Evolutionary conservation across 306 rosid species (phyloP).

Genomic region (Glycine tomentella): DNA sequence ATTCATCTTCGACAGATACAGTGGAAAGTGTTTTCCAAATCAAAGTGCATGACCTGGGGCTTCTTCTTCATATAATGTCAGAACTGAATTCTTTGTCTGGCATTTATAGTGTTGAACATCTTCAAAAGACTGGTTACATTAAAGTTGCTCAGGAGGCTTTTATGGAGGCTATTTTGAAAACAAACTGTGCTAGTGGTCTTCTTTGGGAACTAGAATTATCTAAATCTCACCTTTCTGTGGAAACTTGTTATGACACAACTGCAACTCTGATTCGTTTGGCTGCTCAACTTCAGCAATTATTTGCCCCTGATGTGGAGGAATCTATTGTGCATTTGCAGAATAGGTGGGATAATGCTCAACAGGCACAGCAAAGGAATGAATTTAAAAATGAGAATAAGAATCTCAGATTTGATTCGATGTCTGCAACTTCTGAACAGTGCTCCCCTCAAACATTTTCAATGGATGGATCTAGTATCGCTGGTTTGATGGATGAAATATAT

Average conservation of each 20-base stretch:
- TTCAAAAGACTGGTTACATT: constrained; percentile 75
- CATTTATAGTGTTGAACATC: constrained; percentile 70
- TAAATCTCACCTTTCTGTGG: constrained; percentile 72
- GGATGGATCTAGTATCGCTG: constrained; percentile 58
- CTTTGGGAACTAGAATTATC: constrained; percentile 86
- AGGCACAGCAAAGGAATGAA: constrained; percentile 67
- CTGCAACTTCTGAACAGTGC: constrained; percentile 57
- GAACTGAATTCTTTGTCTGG: constrained; percentile 57
- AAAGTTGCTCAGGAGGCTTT: constrained; percentile 86
- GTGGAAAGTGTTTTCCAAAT: constrained; percentile 62
- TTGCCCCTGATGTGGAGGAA: constrained; percentile 97
- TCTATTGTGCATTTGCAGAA: constrained; percentile 90
- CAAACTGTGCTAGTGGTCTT: constrained; percentile 76
- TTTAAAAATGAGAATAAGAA: constrained; percentile 50
- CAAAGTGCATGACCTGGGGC: constrained; percentile 80
- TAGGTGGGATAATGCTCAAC: constrained; percentile 86
- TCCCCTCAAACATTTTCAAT: constrained; percentile 48
- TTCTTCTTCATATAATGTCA: constrained; percentile 65
- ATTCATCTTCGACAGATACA: constrained; percentile 57
- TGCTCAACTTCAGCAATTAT: constrained; percentile 85
- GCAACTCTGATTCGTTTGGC: constrained; percentile 78
- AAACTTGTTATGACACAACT: constrained; percentile 89
- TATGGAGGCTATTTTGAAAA: constrained; percentile 79
- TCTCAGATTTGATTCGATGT: constrained; percentile 44
- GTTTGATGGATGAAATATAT: constrained; percentile 88